Percentiles rank a stretch among this genome's conserved stretches.
Evolutionary conservation across 108 stramenopile genomes (phyloP).

Genomic region (Conticribra weissflogii): DNA sequence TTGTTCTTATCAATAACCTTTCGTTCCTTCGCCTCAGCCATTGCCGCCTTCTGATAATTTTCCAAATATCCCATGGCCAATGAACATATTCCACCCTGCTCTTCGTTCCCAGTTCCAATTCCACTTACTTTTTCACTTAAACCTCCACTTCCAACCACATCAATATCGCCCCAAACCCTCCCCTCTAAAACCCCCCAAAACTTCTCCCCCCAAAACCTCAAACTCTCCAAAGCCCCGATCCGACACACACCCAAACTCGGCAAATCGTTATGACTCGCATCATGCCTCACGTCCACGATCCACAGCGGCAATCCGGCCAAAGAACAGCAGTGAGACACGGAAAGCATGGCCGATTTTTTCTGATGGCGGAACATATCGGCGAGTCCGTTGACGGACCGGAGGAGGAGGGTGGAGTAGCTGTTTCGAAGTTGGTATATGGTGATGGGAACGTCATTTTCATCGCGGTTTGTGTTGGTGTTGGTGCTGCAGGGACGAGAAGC

Average conservation of each 20-base stretch:
- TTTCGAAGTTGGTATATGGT: slow-evolving; percentile 57
- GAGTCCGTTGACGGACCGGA: slow-evolving; percentile 85
- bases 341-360: slow-evolving; percentile 52
- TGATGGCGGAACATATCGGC: slow-evolving; percentile 73
- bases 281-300: slow-evolving; percentile 86
- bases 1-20: slow-evolving; percentile 4
- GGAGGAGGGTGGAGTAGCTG: slow-evolving; percentile 70
- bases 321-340: slow-evolving; percentile 60
- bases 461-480: slow-evolving; percentile 7
- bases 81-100: slow-evolving; percentile 29
- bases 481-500: no score
- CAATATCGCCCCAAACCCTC: slow-evolving; percentile 37
- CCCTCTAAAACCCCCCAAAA: slow-evolving; percentile 64
- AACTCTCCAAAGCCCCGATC: slow-evolving; percentile 62
- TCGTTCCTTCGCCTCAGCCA: slow-evolving; percentile 29
- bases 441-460: neutral
- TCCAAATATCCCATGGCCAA: slow-evolving; percentile 26
- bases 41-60: slow-evolving; percentile 30
- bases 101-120: neutral
- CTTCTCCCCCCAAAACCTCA: slow-evolving; percentile 62
- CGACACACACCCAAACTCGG: slow-evolving; percentile 70
- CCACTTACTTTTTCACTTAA: neutral
- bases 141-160: slow-evolving; percentile 1
- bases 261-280: slow-evolving; percentile 78
- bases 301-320: slow-evolving; percentile 78